Conservation (phyloP, 306 rosid species). For the Cyclanthera cordifolia region DNA sequence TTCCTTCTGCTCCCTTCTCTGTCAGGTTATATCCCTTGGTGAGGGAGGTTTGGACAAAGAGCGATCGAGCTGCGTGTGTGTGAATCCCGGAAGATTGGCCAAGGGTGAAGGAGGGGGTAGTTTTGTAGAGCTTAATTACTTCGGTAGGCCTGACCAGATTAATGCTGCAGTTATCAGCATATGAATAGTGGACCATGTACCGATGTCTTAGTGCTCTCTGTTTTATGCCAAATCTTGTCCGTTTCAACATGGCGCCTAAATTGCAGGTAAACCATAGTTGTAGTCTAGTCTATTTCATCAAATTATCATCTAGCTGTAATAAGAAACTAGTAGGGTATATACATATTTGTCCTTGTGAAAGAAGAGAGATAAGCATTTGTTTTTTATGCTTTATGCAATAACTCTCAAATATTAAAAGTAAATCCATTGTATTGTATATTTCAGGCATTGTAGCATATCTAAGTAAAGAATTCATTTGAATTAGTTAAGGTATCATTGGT, state of each 20-base stretch:
- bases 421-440: not conserved
- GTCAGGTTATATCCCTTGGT: conserved; percentile 46
- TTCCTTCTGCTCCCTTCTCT: not conserved
- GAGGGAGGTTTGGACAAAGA: conserved; percentile 35
- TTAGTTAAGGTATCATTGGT: too few relatives aligned
- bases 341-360: not conserved
- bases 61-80: conserved; percentile 45
- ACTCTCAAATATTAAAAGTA: not conserved
- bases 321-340: not conserved
- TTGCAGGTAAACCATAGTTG: not conserved
- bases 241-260: not conserved
- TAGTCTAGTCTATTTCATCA: not conserved
- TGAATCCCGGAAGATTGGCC: conserved; percentile 85
- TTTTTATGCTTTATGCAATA: not conserved
- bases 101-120: conserved; percentile 98
- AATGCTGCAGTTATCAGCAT: conserved; percentile 57
- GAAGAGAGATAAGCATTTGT: not conserved
- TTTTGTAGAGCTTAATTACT: conserved; percentile 63
- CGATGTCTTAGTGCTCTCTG: not conserved
- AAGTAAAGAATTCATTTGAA: not conserved
- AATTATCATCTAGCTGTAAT: not conserved
- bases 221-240: not conserved
- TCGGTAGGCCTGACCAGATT: conserved; percentile 39
- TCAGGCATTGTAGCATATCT: not conserved
- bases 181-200: conserved; percentile 18